Percentiles rank a stretch among this genome's conserved stretches.
Evolutionary conservation across 108 stramenopile species (phyloP).

Genomic region (Cyclotella sp.): DNA sequence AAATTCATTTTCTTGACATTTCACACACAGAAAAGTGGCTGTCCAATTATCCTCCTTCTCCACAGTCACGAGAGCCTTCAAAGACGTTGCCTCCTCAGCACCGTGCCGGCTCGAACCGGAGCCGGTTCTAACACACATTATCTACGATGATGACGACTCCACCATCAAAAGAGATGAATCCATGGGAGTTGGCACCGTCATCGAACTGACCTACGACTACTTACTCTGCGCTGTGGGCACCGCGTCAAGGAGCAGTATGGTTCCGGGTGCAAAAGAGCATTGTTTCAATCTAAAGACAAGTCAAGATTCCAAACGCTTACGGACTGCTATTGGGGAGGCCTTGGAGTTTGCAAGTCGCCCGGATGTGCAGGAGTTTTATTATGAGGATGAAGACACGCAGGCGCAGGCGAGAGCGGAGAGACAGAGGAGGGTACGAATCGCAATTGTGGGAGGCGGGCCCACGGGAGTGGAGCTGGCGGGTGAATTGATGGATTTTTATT

Average conservation of each 20-base stretch:
- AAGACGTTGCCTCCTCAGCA: slow-evolving; percentile 36
- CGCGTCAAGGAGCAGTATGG: slow-evolving; percentile 35
- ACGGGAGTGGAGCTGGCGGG: slow-evolving; percentile 72
- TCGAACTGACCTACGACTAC: slow-evolving; percentile 61
- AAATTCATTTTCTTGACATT: neutral
- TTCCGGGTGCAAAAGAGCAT: slow-evolving; percentile 53
- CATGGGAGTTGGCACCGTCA: slow-evolving; percentile 37
- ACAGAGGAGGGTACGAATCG: slow-evolving; percentile 39
- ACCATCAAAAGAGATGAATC: slow-evolving; percentile 27
- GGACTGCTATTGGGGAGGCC: slow-evolving; percentile 57
- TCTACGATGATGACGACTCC: slow-evolving; percentile 27
- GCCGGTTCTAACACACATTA: slow-evolving; percentile 29
- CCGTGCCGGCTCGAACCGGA: slow-evolving; percentile 51
- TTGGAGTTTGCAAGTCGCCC: slow-evolving; percentile 56
- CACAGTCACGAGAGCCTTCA: slow-evolving; percentile 51
- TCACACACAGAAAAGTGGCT: slow-evolving; percentile 10
- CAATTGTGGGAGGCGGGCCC: slow-evolving; percentile 58
- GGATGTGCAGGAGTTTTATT: slow-evolving; percentile 56
- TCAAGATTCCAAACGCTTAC: slow-evolving; percentile 53
- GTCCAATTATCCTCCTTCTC: slow-evolving; percentile 51
- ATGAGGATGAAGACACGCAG: slow-evolving; percentile 30
- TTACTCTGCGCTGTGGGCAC: slow-evolving; percentile 66
- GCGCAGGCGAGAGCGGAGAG: slow-evolving; percentile 36
- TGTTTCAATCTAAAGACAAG: slow-evolving; percentile 59
- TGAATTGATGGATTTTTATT: slow-evolving; percentile 70